These are phyloP conservation scores for Komagataella pastoris DNA, from an alignment of 805 yeast species.

Conservation along the genomic window DNA sequence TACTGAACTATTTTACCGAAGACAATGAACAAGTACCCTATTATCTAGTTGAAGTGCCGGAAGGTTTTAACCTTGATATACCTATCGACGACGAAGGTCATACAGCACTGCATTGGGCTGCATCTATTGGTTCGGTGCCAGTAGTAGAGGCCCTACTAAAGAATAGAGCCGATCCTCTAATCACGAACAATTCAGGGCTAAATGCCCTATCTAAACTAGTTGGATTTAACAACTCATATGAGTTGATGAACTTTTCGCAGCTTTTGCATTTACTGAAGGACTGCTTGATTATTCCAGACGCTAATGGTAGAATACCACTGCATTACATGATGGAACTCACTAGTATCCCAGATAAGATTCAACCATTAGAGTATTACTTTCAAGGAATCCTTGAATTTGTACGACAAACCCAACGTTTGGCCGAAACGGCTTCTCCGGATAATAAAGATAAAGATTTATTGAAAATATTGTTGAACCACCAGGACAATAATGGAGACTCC, in stretches of 20 bases:
- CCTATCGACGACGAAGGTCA: slow-evolving; percentile 73
- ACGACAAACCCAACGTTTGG: slow-evolving; percentile 15
- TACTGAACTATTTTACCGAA: slow-evolving; percentile 39
- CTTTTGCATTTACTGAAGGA: slow-evolving; percentile 48
- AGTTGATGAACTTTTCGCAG: slow-evolving; percentile 42
- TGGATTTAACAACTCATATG: slow-evolving; percentile 61
- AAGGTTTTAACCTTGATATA: slow-evolving; percentile 48
- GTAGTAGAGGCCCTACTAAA: slow-evolving; percentile 41
- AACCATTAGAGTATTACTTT: slow-evolving; percentile 43
- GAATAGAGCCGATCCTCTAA: slow-evolving; percentile 48
- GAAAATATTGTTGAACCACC: slow-evolving; percentile 54
- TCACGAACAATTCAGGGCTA: slow-evolving; percentile 42
- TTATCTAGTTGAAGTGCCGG: slow-evolving; percentile 41
- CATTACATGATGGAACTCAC: slow-evolving; percentile 52
- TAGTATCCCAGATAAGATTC: slow-evolving; percentile 26
- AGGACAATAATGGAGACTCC: slow-evolving; percentile 76
- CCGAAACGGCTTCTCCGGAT: slow-evolving; percentile 9
- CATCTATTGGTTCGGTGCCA: slow-evolving; percentile 59
- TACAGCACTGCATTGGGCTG: slow-evolving; percentile 77
- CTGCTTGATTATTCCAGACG: slow-evolving; percentile 61
- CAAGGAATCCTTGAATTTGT: slow-evolving; percentile 15
- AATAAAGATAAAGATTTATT: slow-evolving; percentile 26
- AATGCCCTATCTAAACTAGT: slow-evolving; percentile 59
- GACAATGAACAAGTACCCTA: slow-evolving; percentile 24
- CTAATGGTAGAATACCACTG: slow-evolving; percentile 57